Conservation (phyloP, 2,329 filamentous ascomycete species). For the Diaporthe citriasiana region DNA sequence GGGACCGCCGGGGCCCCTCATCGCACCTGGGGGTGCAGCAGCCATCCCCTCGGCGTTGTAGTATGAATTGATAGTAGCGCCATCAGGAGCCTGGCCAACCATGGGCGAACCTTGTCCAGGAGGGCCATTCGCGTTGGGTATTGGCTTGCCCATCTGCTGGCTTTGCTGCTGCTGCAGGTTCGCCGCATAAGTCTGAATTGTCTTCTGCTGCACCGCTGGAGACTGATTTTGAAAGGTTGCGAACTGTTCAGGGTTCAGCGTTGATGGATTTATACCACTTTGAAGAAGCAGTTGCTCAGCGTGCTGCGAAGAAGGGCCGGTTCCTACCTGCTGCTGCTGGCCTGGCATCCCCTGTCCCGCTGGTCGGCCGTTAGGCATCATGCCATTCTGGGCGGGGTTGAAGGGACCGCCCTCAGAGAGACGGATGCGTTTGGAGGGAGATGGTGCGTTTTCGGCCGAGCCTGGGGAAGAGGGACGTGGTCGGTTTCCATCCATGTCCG, state of each 20-base stretch:
- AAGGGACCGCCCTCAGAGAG: constrained; percentile 81
- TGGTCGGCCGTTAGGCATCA: constrained; percentile 83
- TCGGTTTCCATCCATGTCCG: constrained; percentile 87
- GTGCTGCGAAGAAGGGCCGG: constrained; percentile 62
- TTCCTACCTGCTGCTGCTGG: constrained; percentile 72
- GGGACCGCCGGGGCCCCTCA: constrained; percentile 65
- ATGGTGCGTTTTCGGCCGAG: constrained; percentile 88
- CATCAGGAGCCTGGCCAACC: constrained; percentile 81
- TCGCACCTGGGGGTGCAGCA: constrained; percentile 63
- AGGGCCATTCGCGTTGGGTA: constrained; percentile 80
- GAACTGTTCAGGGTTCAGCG: constrained; percentile 83
- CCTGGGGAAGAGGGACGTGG: constrained; percentile 86
- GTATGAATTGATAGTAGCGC: constrained; percentile 66
- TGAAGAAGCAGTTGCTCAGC: constrained; percentile 68
- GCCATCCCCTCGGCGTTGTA: constrained; percentile 76
- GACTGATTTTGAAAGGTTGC: constrained; percentile 70
- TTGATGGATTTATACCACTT: constrained; percentile 82
- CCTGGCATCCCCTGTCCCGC: constrained; percentile 77
- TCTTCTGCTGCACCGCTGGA: constrained; percentile 80
- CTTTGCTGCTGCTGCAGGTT: constrained; percentile 87
- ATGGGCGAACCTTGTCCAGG: constrained; percentile 86
- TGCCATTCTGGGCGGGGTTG: constrained; percentile 77
- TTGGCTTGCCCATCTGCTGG: constrained; percentile 84
- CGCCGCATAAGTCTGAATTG: constrained; percentile 88
- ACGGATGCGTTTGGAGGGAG: constrained; percentile 90